Percentiles rank a stretch among this genome's conserved stretches.
Evolutionary conservation across 371 early-diverging fungal species (phyloP).

Genomic region (Rhizopus sp.): DNA sequence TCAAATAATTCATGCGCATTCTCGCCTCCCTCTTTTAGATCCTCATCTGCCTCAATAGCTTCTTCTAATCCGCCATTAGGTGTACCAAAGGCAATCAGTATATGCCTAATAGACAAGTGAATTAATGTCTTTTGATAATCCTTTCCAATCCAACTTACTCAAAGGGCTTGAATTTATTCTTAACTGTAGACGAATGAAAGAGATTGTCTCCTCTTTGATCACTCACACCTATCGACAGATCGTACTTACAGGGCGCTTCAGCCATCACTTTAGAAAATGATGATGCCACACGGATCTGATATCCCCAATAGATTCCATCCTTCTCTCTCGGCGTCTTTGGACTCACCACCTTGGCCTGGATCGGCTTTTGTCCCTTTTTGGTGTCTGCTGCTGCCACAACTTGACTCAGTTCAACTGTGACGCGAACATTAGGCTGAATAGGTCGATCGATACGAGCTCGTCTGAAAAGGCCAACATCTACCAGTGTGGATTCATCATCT

Average conservation of each 20-base stretch:
- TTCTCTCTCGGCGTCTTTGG: constrained; percentile 65
- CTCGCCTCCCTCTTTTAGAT: constrained; percentile 59
- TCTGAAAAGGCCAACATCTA: constrained; percentile 64
- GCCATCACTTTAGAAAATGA: constrained; percentile 63
- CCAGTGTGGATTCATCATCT: constrained; percentile 50
- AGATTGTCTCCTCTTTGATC: constrained; percentile 58
- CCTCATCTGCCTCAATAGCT: constrained; percentile 72
- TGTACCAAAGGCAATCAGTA: constrained; percentile 74
- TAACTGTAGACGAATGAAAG: constrained; percentile 18
- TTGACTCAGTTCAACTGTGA: constrained; percentile 68
- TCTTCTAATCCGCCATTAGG: constrained; percentile 65
- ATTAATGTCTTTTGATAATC: not conserved
- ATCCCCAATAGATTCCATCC: constrained; percentile 79
- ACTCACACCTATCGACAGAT: constrained; percentile 69
- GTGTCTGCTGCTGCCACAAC: constrained; percentile 42
- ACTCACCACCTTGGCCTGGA: constrained; percentile 64
- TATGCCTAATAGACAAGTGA: constrained; percentile 40
- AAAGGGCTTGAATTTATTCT: constrained; percentile 27
- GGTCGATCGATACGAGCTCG: constrained; percentile 58
- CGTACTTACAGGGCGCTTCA: constrained; percentile 69
- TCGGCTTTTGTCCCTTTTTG: constrained; percentile 51
- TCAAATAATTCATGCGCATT: constrained; percentile 70
- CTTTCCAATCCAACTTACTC: constrained; percentile 15
- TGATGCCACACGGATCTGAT: constrained; percentile 66
- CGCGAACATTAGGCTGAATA: constrained; percentile 65